Conservation (phyloP, 768 basidiomycete species). For the Mycena epipterygia region DNA sequence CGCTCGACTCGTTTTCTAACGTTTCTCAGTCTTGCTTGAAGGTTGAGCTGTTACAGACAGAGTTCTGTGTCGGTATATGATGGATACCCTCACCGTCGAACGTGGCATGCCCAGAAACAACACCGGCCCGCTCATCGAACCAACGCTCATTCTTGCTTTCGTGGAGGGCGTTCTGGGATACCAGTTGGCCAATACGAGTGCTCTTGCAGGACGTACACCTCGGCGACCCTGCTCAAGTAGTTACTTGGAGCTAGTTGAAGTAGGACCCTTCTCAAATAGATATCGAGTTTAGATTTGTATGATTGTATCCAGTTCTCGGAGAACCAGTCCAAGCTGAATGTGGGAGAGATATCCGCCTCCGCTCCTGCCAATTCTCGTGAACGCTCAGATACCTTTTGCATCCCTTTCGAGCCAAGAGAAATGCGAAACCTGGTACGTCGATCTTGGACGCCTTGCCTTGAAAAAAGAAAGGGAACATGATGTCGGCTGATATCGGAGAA, state of each 20-base stretch:
- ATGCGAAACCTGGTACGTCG: no score
- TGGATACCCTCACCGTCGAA: constrained; percentile 51
- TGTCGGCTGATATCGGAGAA: no score
- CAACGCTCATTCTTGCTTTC: constrained; percentile 52
- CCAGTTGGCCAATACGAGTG: constrained; percentile 50
- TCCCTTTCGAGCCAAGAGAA: no score
- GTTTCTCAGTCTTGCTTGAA: constrained; percentile 46
- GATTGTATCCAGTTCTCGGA: no score
- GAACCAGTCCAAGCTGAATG: no score
- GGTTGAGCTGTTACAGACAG: constrained; percentile 51
- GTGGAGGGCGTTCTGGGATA: constrained; percentile 57
- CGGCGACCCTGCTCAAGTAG: constrained; percentile 41
- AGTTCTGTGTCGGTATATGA: constrained; percentile 47
- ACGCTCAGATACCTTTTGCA: no score
- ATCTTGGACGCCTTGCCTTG: no score
- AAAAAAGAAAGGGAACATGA: no score
- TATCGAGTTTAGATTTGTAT: no score
- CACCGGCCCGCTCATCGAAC: constrained; percentile 43
- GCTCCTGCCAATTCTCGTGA: no score
- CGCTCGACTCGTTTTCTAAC: background rate
- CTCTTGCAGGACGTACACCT: constrained; percentile 47
- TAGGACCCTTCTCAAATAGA: no score
- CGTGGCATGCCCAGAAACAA: constrained; percentile 38
- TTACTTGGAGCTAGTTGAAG: background rate
- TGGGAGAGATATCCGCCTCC: no score